These are phyloP conservation scores for Nepenthes alata DNA, from an alignment of 179 eudicot genomes.

Conservation along the genomic window DNA sequence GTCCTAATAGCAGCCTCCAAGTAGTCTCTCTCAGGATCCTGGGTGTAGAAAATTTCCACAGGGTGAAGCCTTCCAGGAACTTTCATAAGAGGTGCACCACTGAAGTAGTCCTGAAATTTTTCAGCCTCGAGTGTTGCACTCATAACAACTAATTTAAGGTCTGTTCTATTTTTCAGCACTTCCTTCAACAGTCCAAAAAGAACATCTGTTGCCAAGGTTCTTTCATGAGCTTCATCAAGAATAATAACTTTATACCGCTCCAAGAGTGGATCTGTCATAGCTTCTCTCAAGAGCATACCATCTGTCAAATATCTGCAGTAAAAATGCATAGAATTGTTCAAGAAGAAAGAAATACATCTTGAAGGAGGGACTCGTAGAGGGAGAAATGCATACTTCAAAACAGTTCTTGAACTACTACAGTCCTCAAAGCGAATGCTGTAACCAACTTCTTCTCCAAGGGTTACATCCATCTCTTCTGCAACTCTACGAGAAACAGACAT, in stretches of 20 bases:
- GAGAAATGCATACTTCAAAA: slow-evolving; percentile 51
- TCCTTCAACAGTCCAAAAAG: slow-evolving; percentile 90
- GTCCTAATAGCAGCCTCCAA: slow-evolving; percentile 93
- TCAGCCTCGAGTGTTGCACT: slow-evolving; percentile 99
- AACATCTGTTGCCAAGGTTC: slow-evolving; percentile 94
- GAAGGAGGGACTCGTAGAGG: background rate
- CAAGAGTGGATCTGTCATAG: slow-evolving; percentile 93
- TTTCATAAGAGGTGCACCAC: slow-evolving; percentile 92
- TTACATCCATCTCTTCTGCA: slow-evolving; percentile 97
- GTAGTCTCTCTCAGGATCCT: slow-evolving; percentile 93
- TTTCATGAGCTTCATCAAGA: slow-evolving; percentile 98
- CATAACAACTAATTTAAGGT: slow-evolving; percentile 89
- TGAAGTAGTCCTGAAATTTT: slow-evolving; percentile 85
- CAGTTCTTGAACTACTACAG: slow-evolving; percentile 76
- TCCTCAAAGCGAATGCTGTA: slow-evolving; percentile 96
- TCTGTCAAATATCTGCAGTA: slow-evolving; percentile 75
- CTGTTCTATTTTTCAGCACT: slow-evolving; percentile 77
- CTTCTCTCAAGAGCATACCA: slow-evolving; percentile 97
- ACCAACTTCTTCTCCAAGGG: slow-evolving; percentile 96
- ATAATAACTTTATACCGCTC: slow-evolving; percentile 88
- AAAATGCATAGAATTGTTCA: background rate
- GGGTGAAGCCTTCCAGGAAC: slow-evolving; percentile 98
- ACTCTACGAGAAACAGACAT: slow-evolving; percentile 98
- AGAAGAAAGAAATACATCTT: background rate
- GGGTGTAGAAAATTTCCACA: slow-evolving; percentile 88